These are phyloP conservation scores for Hypoxylon fuscum DNA, from an alignment of 495 filamentous ascomycete species.

Conservation along the genomic window DNA sequence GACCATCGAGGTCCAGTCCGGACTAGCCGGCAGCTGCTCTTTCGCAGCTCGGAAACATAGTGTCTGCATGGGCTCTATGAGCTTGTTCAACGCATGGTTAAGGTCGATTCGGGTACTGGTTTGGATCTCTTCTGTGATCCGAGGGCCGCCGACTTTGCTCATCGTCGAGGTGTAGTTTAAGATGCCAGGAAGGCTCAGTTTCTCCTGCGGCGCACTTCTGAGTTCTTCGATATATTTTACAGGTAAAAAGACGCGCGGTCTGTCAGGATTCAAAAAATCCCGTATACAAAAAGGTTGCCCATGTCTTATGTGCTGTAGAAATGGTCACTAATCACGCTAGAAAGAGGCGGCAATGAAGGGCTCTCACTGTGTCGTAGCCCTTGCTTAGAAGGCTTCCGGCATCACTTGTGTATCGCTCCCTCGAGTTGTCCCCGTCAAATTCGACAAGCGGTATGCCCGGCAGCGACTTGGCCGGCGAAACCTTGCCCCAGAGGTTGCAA, in stretches of 20 bases:
- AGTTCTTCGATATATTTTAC: constrained; percentile 13
- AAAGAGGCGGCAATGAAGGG: not conserved
- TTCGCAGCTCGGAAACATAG: constrained; percentile 13
- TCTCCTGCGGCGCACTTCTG: constrained; percentile 16
- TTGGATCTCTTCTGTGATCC: constrained; percentile 18
- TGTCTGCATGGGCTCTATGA: constrained; percentile 20
- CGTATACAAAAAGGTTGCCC: constrained; percentile 16
- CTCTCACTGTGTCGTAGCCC: constrained; percentile 13
- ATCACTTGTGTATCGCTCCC: constrained; percentile 4
- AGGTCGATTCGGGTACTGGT: constrained; percentile 10
- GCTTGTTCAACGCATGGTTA: constrained; percentile 12
- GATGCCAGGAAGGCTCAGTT: constrained; percentile 11
- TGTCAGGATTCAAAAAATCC: constrained; percentile 12
- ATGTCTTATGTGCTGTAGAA: constrained; percentile 16
- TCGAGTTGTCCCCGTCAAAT: constrained; percentile 16
- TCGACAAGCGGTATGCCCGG: constrained; percentile 14
- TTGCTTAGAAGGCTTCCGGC: constrained; percentile 9
- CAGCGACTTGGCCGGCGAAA: constrained; percentile 11
- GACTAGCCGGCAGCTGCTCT: constrained; percentile 6
- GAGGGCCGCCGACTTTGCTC: constrained; percentile 6
- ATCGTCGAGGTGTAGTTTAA: constrained; percentile 12
- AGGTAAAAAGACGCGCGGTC: constrained; percentile 14
- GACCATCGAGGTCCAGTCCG: constrained; percentile 16
- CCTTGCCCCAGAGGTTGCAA: constrained; percentile 12
- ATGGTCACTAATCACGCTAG: constrained; percentile 1